Conservation (phyloP, 2,329 filamentous ascomycete species). For the Sporothrix schenckii region DNA sequence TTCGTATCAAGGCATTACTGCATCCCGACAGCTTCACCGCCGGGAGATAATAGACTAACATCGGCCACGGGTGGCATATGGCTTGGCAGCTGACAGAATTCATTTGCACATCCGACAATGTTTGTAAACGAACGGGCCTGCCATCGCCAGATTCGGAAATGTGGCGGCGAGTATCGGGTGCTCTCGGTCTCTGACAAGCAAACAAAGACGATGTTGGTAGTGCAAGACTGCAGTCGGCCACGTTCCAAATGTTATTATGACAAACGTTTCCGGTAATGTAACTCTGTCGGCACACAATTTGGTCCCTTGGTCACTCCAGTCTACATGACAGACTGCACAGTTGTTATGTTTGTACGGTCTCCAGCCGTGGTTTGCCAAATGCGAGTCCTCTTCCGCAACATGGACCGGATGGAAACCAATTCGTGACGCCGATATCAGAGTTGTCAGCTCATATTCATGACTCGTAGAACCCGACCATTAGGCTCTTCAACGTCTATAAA, state of each 20-base stretch:
- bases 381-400: not conserved
- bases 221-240: not conserved
- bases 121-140: conserved; percentile 6
- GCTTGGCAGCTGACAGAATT: not conserved
- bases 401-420: not conserved
- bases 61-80: not conserved
- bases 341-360: not conserved
- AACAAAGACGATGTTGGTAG: not conserved
- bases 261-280: not conserved
- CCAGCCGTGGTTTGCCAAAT: not conserved
- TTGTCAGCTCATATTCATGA: not conserved
- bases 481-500: conserved; percentile 9
- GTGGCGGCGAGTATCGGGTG: conserved; percentile 3
- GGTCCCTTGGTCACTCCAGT: not conserved
- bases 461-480: not conserved
- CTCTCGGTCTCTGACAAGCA: too few species aligned
- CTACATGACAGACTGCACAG: not conserved
- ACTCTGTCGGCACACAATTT: not conserved
- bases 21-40: not conserved
- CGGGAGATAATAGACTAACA: conserved; percentile 1
- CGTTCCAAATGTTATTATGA: not conserved
- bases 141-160: not conserved
- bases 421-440: not conserved
- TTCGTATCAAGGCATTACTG: not conserved
- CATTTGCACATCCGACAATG: conserved; percentile 5